These are phyloP conservation scores for Tolypocladium album DNA, from an alignment of 2,329 filamentous ascomycete species.

Conservation along the genomic window DNA sequence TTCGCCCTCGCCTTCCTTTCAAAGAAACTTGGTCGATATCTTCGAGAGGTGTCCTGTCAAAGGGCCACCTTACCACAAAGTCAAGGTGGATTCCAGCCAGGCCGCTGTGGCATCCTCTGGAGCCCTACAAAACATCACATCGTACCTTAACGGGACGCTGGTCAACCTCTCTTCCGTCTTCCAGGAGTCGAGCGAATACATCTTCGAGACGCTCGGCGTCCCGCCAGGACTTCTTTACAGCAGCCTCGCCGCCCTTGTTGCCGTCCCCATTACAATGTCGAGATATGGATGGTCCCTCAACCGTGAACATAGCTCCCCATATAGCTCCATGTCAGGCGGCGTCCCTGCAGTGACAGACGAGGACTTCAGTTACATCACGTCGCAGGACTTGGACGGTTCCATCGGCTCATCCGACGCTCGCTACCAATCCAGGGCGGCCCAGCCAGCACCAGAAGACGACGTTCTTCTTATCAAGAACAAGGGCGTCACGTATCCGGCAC, in stretches of 20 bases:
- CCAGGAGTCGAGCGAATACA: constrained; percentile 38
- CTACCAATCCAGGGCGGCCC: constrained; percentile 28
- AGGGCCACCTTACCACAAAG: constrained; percentile 26
- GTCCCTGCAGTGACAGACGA: constrained; percentile 59
- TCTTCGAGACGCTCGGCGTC: constrained; percentile 39
- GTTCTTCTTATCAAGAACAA: constrained; percentile 60
- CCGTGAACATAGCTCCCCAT: constrained; percentile 40
- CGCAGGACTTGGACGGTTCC: constrained; percentile 51
- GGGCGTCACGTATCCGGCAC: constrained; percentile 53
- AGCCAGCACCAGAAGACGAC: constrained; percentile 48
- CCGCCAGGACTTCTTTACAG: constrained; percentile 38
- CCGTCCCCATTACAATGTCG: constrained; percentile 42
- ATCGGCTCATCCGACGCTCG: constrained; percentile 22
- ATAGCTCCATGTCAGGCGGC: constrained; percentile 33
- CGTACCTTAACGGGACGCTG: constrained; percentile 44
- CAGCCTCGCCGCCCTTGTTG: constrained; percentile 37
- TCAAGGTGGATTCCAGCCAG: constrained; percentile 54
- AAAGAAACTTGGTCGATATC: neutral
- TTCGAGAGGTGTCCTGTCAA: constrained; percentile 20
- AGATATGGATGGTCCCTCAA: constrained; percentile 39
- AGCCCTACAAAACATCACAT: constrained; percentile 50
- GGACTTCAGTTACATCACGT: constrained; percentile 77
- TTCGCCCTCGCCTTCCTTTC: neutral
- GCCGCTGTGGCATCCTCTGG: constrained; percentile 49
- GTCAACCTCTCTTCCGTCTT: constrained; percentile 36